Evolutionary conservation across 2,329 filamentous ascomycete genomes (phyloP), one percentile per base, ranked within the genome.

Genomic region (Emergomyces africanus): DNA sequence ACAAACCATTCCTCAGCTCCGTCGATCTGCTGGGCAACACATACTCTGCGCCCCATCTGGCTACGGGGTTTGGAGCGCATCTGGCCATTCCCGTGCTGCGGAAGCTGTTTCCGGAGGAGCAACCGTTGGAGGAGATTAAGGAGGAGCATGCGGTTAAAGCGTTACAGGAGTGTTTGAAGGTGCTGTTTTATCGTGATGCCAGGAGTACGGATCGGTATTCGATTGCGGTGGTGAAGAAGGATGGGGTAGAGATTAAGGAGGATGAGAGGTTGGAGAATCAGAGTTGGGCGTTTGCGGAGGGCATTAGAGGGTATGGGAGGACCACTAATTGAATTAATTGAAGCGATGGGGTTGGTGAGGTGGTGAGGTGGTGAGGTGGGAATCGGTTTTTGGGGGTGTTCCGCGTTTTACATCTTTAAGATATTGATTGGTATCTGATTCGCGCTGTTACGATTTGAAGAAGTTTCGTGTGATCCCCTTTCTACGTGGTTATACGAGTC

Each of bases 231-330:
- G 81, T 99, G 59, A 94, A 89, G 59, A 88, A 90, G 76, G 89
- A 90, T 54, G 90, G 88, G n/a, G 85, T 97, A 61, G 87, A 95
- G 59, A 72, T 96, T 65, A 86, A 86, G 73, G 84, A 95, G 75
- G 78, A 88, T 68, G 88, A 95, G 79, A 85, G 90, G 81, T 80
- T 99, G 65, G 91, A 97, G 81, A 82, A 86, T 68, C 92, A 97
- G 82, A 96, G 90, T 82, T 97, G 92, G 94, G 90, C 89, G 57
- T 99, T 99, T 78, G 94, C 94, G 28, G 92, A 97, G 72, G 83
- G 86, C 67, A 96, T 99, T 74, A 87, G 84, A 74, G 94, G 94
- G 50, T 99, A 99, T 72, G 94, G 94, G 91, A 97, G 80, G 75
- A 77, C 61, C 76, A 77, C 66, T 82, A 72, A 65, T 59, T 48